phyloP scores from a whole-genome alignment of 805 yeast genomes.

The Phaffomyces antillensis region DNA sequence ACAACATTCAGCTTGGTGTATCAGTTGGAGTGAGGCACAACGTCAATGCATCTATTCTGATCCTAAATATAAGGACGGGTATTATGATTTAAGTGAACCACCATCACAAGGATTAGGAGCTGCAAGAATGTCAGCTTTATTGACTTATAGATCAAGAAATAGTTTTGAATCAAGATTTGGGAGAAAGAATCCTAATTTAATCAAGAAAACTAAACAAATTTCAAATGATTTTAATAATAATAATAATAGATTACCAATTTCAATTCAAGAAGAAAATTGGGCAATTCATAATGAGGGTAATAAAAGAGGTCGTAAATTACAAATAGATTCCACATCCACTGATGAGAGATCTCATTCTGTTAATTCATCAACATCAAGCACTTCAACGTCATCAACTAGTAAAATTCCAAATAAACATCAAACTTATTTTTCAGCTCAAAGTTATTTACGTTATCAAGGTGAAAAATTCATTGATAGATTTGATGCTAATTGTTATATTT shows the following conservation, averaged over 20 bases:
- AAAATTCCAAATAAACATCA: constrained; percentile 26
- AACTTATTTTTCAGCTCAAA: constrained; percentile 87
- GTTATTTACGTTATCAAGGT: constrained; percentile 91
- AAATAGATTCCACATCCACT: constrained; percentile 1
- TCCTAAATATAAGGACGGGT: constrained; percentile 89
- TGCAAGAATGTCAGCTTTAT: constrained; percentile 93
- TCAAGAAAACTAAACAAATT: constrained; percentile 3
- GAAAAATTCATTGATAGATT: constrained; percentile 82
- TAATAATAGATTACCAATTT: constrained; percentile 32
- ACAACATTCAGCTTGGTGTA: constrained; percentile 96
- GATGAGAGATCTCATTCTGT: constrained; percentile 1
- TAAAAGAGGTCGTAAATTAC: constrained; percentile 23
- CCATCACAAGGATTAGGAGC: constrained; percentile 88
- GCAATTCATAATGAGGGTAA: constrained; percentile 86
- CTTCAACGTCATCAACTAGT: constrained; percentile 24
- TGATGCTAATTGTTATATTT: constrained; percentile 94
- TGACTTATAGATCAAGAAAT: constrained; percentile 88
- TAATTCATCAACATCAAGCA: constrained; percentile 24
- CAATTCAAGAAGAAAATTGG: constrained; percentile 67
- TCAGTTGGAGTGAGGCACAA: constrained; percentile 98
- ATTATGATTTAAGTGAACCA: constrained; percentile 68
- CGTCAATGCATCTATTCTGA: constrained; percentile 94
- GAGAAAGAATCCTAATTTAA: constrained; percentile 56
- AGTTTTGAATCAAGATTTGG: constrained; percentile 90
- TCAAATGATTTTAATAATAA: too few species aligned